Evolutionary conservation across 495 filamentous ascomycete species (phyloP), one percentile per base, ranked within the genome.

Genomic region (Aspergillus nanangensis): DNA sequence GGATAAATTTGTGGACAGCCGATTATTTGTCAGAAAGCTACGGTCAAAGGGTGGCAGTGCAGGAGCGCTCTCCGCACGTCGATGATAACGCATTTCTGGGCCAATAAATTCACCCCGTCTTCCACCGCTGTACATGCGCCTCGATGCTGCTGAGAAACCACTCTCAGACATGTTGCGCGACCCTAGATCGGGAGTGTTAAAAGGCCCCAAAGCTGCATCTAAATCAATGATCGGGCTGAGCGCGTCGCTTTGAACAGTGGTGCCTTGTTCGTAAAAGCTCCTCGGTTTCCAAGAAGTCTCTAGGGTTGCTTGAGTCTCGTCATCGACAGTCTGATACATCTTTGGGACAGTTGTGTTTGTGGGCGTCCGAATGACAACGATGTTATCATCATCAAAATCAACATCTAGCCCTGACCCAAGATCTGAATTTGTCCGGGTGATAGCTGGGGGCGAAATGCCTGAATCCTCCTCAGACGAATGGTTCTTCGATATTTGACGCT

Each of bases 141-240:
- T 84, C 45, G 84, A 85, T 38, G 79, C 76, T 14, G 76, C 66
- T 10, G 78, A 67, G 54, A 69, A 82, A 20, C 77, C 81, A 39
- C 75, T 80, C 33, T 70, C 76, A 13, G 74, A 61, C 51, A 77
- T 78, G 40, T 64, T 69, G 7, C 51, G 45, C 10, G 57, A 55
- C 3, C 60, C 52, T 52, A 73, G 75, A 47, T 78, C 69, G 3
- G 89, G 88, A 1, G 88, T 92, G 57, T 93, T 90, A 67, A 95
- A 95, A 0, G 93, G 90, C 2, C 88, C 88, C 9, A 98, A 71
- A n/a, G 92, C 93, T 27, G 91, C 93, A 72, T 98, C 93, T 32
- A 98, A 71, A 67, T 98, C 93, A 42, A 98, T 92, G 47, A 95
- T 80, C 4, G 86, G 87, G 53, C 82, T 90, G 38, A 82, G 71